Conservation (phyloP, 495 filamentous ascomycete genomes). For the Letharia columbiana region DNA sequence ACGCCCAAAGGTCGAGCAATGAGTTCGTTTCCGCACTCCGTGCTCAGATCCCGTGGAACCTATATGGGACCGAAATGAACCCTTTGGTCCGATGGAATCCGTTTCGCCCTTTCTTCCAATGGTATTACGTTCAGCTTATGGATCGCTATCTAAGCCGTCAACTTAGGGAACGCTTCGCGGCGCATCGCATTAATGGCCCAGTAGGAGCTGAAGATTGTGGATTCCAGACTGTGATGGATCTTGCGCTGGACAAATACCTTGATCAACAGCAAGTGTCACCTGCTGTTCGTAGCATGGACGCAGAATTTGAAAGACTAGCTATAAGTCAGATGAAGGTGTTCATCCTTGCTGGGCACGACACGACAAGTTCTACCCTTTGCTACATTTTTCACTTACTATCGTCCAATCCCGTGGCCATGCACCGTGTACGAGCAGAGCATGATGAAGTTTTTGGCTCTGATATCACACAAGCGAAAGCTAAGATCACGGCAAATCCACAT, state of each 20-base stretch:
- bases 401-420: slow-evolving; percentile 34
- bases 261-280: slow-evolving; percentile 21
- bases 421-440: slow-evolving; percentile 38
- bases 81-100: slow-evolving; percentile 26
- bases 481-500: slow-evolving; percentile 29
- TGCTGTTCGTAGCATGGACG: slow-evolving; percentile 24
- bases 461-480: slow-evolving; percentile 17
- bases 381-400: slow-evolving; percentile 40
- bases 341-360: slow-evolving; percentile 33
- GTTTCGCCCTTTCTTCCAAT: slow-evolving; percentile 25
- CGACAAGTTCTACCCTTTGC: slow-evolving; percentile 32
- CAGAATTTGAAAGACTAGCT: slow-evolving; percentile 17
- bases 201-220: slow-evolving; percentile 3
- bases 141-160: slow-evolving; percentile 21
- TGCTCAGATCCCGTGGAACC: slow-evolving; percentile 26
- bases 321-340: slow-evolving; percentile 29
- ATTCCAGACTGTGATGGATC: slow-evolving; percentile 29
- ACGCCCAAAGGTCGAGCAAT: slow-evolving; percentile 25
- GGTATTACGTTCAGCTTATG: slow-evolving; percentile 27
- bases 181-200: slow-evolving; percentile 6
- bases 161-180: slow-evolving; percentile 25
- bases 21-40: slow-evolving; percentile 25
- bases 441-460: slow-evolving; percentile 33
- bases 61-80: slow-evolving; percentile 26
- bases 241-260: slow-evolving; percentile 33